A percentile compares a stretch with the other conserved stretches of the same genome.
These are phyloP conservation scores for Neurospora sp. DNA, from an alignment of 495 filamentous ascomycete genomes.

Conservation along the genomic window DNA sequence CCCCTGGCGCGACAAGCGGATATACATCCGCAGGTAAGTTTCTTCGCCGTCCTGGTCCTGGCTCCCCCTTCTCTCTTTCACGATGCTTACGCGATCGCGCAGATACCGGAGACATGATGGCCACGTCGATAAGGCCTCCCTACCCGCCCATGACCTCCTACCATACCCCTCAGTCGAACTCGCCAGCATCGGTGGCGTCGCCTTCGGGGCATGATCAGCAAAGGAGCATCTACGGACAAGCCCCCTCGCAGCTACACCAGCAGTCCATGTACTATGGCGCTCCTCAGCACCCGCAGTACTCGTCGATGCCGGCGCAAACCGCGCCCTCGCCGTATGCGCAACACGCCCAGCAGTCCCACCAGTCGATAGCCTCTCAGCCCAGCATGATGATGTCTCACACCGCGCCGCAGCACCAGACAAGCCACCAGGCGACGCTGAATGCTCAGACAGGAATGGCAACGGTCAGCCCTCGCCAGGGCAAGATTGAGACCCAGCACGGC, in stretches of 20 bases:
- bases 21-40: slow-evolving; percentile 74
- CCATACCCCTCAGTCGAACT: slow-evolving; percentile 91
- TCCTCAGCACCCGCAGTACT: slow-evolving; percentile 51
- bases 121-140: slow-evolving; percentile 69
- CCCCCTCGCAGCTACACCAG: slow-evolving; percentile 64
- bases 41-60: slow-evolving; percentile 10
- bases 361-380: slow-evolving; percentile 43
- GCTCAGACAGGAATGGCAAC: slow-evolving; percentile 40
- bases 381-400: slow-evolving; percentile 51
- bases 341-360: slow-evolving; percentile 62
- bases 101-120: slow-evolving; percentile 92
- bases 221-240: slow-evolving; percentile 73
- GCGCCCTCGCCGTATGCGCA: slow-evolving; percentile 66
- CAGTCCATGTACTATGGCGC: slow-evolving; percentile 62
- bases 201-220: slow-evolving; percentile 83
- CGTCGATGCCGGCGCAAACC: slow-evolving; percentile 54
- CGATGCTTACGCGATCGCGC: slow-evolving; percentile 18
- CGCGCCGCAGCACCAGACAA: slow-evolving; percentile 38
- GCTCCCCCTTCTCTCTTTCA: neutral
- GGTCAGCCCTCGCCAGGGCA: slow-evolving; percentile 50
- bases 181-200: slow-evolving; percentile 90
- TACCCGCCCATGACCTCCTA: slow-evolving; percentile 79
- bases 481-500: slow-evolving; percentile 46
- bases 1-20: slow-evolving; percentile 55
- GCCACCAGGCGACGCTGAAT: slow-evolving; percentile 36